Evolutionary conservation across 768 basidiomycete species (phyloP).

Genomic region (Mrakia gelida): DNA sequence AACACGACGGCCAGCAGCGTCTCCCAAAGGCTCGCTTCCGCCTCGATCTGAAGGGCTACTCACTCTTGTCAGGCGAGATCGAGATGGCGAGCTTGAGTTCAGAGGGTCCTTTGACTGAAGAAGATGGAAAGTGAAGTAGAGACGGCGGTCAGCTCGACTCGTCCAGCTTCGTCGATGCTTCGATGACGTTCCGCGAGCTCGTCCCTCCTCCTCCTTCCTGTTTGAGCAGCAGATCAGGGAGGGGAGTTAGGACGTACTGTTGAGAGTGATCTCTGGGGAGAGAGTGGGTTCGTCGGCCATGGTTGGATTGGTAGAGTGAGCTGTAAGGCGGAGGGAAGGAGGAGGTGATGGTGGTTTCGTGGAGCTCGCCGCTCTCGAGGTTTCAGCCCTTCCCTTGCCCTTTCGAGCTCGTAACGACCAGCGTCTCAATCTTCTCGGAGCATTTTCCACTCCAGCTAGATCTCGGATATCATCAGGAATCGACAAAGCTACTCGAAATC

Average conservation of each 20-base stretch:
- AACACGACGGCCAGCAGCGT: not conserved
- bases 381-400: too few species aligned
- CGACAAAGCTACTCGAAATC: not conserved
- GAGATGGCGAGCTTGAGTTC: slow-evolving; percentile 71
- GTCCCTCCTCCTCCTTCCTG: not conserved
- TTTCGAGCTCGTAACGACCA: slow-evolving; percentile 1
- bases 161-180: not conserved
- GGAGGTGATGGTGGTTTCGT: not conserved
- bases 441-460: not conserved
- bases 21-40: not conserved
- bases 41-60: not conserved
- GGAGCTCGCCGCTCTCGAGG: not conserved
- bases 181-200: slow-evolving; percentile 1
- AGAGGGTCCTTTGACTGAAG: slow-evolving; percentile 55
- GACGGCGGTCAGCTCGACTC: not conserved
- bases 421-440: not conserved
- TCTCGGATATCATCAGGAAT: not conserved
- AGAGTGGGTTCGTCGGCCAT: slow-evolving; percentile 15
- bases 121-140: not conserved
- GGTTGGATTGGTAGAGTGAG: not conserved
- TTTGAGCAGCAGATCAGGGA: not conserved
- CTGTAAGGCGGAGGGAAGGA: not conserved
- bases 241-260: not conserved
- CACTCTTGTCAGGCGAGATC: slow-evolving; percentile 20
- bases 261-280: slow-evolving; percentile 19